phyloP scores from a whole-genome alignment of 2,329 filamentous ascomycete genomes.

The Parafenestella ontariensis region DNA sequence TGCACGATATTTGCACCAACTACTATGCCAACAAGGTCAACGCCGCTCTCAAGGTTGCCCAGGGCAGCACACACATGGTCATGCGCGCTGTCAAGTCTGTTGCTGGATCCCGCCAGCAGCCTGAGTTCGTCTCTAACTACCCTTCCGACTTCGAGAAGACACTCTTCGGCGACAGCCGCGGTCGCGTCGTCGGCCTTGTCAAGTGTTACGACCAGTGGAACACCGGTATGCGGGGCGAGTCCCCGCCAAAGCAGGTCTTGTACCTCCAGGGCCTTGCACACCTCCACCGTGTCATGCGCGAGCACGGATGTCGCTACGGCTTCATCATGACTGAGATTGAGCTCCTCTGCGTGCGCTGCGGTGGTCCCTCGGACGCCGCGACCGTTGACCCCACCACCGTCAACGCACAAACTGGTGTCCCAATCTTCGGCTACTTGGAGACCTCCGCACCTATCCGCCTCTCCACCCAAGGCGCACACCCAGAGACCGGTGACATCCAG shows the following conservation, averaged over 20 bases:
- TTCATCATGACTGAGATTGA: conserved; percentile 98
- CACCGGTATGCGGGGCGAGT: conserved; percentile 87
- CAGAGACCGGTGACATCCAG: conserved; percentile 53
- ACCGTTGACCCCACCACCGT: conserved; percentile 46
- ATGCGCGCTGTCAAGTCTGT: conserved; percentile 52
- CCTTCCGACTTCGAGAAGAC: conserved; percentile 60
- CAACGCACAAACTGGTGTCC: conserved; percentile 61
- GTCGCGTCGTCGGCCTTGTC: conserved; percentile 80
- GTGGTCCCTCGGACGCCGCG: conserved; percentile 53
- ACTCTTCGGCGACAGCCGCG: conserved; percentile 56
- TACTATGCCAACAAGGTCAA: conserved; percentile 90
- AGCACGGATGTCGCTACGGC: conserved; percentile 90
- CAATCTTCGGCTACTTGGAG: conserved; percentile 90
- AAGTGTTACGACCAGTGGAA: conserved; percentile 95
- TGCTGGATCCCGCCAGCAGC: conserved; percentile 61
- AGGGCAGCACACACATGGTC: conserved; percentile 67
- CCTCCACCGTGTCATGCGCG: conserved; percentile 89
- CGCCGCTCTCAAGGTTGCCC: conserved; percentile 78
- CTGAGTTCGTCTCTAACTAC: conserved; percentile 71
- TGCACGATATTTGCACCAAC: conserved; percentile 76
- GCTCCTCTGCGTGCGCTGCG: conserved; percentile 86
- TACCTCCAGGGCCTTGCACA: conserved; percentile 88
- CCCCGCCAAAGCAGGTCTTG: conserved; percentile 82
- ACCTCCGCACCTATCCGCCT: conserved; percentile 66
- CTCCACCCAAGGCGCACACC: conserved; percentile 48